Evolutionary conservation across 2,329 filamentous ascomycete species (phyloP).

Genomic region (Ophiostoma pallidulum): DNA sequence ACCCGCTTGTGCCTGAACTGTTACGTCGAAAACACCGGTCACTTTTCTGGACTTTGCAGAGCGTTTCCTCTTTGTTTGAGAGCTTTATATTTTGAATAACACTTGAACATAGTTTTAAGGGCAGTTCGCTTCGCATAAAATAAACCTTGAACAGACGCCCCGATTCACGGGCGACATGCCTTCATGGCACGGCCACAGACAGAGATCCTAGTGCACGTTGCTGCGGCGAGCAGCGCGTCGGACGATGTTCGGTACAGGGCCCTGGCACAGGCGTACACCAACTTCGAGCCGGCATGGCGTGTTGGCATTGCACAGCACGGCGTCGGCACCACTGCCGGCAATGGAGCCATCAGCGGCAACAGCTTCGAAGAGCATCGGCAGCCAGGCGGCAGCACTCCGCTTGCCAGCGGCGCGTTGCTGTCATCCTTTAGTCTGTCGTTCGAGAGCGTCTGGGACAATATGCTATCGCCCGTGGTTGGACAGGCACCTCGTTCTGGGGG

Average conservation of each 20-base stretch:
- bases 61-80: too few relatives aligned
- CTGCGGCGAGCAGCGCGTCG: slow-evolving; percentile 37
- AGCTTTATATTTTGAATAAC: too few relatives aligned
- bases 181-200: slow-evolving; percentile 23
- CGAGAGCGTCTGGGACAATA: slow-evolving; percentile 23
- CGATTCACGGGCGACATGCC: neutral
- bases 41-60: neutral
- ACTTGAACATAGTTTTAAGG: too few relatives aligned
- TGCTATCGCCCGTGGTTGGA: slow-evolving; percentile 18
- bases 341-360: neutral
- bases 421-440: slow-evolving; percentile 24
- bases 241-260: slow-evolving; percentile 42
- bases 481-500: too few relatives aligned
- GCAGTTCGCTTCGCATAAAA: neutral
- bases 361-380: too few relatives aligned
- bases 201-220: slow-evolving; percentile 48
- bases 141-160: neutral
- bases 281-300: slow-evolving; percentile 29
- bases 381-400: too few relatives aligned
- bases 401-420: slow-evolving; percentile 5
- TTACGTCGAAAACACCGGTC: too few relatives aligned
- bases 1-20: too few relatives aligned
- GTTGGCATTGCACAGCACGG: neutral
- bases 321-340: neutral
- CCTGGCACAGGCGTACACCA: slow-evolving; percentile 42